phyloP scores from a whole-genome alignment of 441 rosid species.

The Melastoma candidum region DNA sequence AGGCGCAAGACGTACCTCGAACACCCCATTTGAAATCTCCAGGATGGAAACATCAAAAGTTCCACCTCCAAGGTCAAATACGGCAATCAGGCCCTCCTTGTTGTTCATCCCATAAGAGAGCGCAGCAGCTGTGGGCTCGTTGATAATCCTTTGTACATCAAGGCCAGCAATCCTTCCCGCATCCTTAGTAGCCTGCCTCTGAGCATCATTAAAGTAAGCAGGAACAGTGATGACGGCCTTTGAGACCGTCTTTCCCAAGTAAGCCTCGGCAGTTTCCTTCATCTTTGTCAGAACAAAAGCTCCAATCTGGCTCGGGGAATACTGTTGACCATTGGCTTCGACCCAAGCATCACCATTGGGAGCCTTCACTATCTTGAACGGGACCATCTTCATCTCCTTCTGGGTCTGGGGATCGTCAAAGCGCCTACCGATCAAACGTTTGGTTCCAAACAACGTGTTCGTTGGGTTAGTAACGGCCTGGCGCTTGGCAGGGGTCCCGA shows the following conservation, averaged over 20 bases:
- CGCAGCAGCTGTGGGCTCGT: conserved; percentile 19
- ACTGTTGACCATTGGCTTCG: conserved; percentile 10
- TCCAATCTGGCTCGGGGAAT: conserved; percentile 16
- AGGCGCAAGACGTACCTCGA: conserved; percentile 7
- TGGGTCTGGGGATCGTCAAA: conserved; percentile 17
- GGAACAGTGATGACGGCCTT: conserved; percentile 18
- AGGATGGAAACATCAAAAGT: conserved; percentile 15
- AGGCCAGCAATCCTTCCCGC: conserved; percentile 15
- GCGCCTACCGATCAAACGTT: conserved; percentile 15
- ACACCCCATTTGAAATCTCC: conserved; percentile 18
- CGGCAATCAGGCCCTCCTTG: conserved; percentile 18
- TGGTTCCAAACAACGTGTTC: conserved; percentile 13
- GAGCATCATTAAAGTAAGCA: conserved; percentile 17
- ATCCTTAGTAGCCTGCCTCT: conserved; percentile 18
- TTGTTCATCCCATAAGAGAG: conserved; percentile 17
- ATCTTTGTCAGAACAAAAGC: conserved; percentile 15
- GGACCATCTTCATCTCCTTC: conserved; percentile 19
- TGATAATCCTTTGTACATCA: conserved; percentile 17
- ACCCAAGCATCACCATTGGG: conserved; percentile 19
- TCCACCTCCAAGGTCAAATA: conserved; percentile 17
- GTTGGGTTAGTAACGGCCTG: conserved; percentile 16
- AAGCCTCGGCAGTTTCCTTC: conserved; percentile 15
- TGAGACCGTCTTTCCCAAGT: conserved; percentile 15
- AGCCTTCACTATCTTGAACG: conserved; percentile 10
- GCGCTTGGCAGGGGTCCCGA: conserved; percentile 16